Conservation (phyloP, 2,329 filamentous ascomycete genomes). For the Sporothrix inflata region DNA sequence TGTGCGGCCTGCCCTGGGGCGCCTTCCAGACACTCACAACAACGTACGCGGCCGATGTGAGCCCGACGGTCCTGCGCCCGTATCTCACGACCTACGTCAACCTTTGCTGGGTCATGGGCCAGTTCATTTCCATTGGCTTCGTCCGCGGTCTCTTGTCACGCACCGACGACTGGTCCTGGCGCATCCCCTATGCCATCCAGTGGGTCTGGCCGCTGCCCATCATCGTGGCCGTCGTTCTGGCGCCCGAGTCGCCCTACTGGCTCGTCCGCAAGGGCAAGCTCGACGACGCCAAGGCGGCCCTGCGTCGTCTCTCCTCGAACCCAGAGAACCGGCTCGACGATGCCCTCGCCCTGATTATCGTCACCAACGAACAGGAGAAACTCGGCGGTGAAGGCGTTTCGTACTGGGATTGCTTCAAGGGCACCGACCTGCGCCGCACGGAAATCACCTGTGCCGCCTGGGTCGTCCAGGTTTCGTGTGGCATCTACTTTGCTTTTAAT, state of each 20-base stretch:
- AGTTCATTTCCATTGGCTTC: constrained; percentile 43
- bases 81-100: constrained; percentile 51
- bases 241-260: constrained; percentile 54
- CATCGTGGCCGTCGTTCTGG: constrained; percentile 44
- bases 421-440: constrained; percentile 49
- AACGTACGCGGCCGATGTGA: constrained; percentile 43
- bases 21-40: constrained; percentile 46
- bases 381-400: constrained; percentile 37
- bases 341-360: constrained; percentile 48
- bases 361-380: constrained; percentile 49
- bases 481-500: constrained; percentile 43
- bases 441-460: constrained; percentile 49
- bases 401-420: constrained; percentile 54
- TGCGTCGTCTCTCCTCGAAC: constrained; percentile 40
- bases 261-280: constrained; percentile 46
- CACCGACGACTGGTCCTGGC: constrained; percentile 46
- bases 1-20: constrained; percentile 46
- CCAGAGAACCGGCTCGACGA: constrained; percentile 29
- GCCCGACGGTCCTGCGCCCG: constrained; percentile 40
- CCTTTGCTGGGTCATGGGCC: constrained; percentile 51
- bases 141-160: constrained; percentile 44
- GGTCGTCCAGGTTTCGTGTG: constrained; percentile 37
- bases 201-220: constrained; percentile 47
- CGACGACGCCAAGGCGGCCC: constrained; percentile 39
- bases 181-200: constrained; percentile 40